phyloP scores from a whole-genome alignment of 768 basidiomycete species.

The Lactarius deliciosus region DNA sequence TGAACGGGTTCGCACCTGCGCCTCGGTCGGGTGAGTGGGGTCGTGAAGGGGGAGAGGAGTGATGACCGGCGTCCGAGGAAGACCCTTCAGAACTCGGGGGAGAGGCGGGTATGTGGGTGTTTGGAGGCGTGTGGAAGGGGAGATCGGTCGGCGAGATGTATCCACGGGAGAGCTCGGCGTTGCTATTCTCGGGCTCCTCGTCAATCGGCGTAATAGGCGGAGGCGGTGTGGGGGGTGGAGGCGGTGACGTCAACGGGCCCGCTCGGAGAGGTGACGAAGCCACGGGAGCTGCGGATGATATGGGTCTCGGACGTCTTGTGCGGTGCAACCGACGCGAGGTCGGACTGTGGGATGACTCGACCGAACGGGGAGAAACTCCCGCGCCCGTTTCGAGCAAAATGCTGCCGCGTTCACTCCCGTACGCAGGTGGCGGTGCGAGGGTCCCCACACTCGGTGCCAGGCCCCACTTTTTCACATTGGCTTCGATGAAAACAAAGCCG shows the following conservation, averaged over 20 bases:
- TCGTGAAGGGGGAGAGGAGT: conserved; percentile 48
- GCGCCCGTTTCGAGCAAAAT: conserved; percentile 92
- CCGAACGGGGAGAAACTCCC: conserved; percentile 37
- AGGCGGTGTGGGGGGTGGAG: conserved; percentile 49
- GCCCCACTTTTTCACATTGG: conserved; percentile 99
- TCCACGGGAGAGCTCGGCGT: conserved; percentile 53
- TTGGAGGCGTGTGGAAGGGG: conserved; percentile 56
- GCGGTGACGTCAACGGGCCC: conserved; percentile 44
- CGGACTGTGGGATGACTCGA: conserved; percentile 43
- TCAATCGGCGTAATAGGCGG: conserved; percentile 79
- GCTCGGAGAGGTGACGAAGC: conserved; percentile 68
- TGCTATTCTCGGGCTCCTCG: conserved; percentile 51
- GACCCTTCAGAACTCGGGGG: conserved; percentile 35
- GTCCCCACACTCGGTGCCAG: conserved; percentile 96
- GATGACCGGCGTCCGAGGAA: conserved; percentile 34
- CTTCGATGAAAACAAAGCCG: conserved; percentile 99
- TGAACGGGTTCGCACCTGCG: conserved; percentile 85
- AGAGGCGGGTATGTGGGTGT: conserved; percentile 49
- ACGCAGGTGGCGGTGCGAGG: conserved; percentile 95
- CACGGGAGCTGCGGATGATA: conserved; percentile 43
- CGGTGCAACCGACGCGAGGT: conserved; percentile 62
- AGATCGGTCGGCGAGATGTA: conserved; percentile 65
- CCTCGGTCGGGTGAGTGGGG: conserved; percentile 52
- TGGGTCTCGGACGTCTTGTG: conserved; percentile 52
- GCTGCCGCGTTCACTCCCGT: conserved; percentile 95